These are phyloP conservation scores for Sisymbrium irio DNA, from an alignment of 345 rosid species.

Conservation along the genomic window DNA sequence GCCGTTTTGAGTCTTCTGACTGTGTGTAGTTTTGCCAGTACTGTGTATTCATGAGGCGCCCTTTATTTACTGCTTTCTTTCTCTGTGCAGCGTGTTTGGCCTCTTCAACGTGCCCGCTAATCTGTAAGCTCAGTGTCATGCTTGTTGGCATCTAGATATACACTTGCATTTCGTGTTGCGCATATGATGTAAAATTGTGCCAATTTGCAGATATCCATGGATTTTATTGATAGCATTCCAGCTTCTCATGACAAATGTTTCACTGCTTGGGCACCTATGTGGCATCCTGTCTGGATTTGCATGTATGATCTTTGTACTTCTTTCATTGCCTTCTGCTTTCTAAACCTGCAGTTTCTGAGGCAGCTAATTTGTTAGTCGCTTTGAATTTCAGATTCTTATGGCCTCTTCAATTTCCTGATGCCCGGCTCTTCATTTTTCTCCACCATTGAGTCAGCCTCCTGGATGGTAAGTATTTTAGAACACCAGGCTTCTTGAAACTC, in stretches of 20 bases:
- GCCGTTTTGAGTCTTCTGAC: neutral
- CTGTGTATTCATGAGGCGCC: neutral
- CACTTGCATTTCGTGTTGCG: constrained; percentile 3
- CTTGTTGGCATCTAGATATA: neutral
- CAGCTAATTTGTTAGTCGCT: constrained; percentile 13
- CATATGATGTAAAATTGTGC: constrained; percentile 11
- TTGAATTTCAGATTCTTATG: constrained; percentile 65
- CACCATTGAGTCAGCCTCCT: constrained; percentile 73
- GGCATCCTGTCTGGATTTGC: constrained; percentile 98
- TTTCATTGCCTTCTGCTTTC: neutral
- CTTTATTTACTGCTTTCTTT: constrained; percentile 14
- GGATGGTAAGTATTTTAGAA: constrained; percentile 61
- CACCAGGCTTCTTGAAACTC: neutral
- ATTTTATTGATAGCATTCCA: constrained; percentile 74
- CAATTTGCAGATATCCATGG: constrained; percentile 76
- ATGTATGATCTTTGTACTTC: constrained; percentile 47
- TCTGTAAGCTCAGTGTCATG: constrained; percentile 50
- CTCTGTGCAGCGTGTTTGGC: constrained; percentile 85
- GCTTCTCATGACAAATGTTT: constrained; percentile 88
- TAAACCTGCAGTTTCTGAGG: constrained; percentile 1
- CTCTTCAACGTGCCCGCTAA: constrained; percentile 94
- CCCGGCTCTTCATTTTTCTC: constrained; percentile 89
- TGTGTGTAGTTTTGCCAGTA: neutral
- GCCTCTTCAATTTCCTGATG: constrained; percentile 72
- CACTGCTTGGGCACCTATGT: constrained; percentile 91